Evolutionary conservation across 1,139 yeast genomes (phyloP).

Genomic region (Yamadazyma dendronema): DNA sequence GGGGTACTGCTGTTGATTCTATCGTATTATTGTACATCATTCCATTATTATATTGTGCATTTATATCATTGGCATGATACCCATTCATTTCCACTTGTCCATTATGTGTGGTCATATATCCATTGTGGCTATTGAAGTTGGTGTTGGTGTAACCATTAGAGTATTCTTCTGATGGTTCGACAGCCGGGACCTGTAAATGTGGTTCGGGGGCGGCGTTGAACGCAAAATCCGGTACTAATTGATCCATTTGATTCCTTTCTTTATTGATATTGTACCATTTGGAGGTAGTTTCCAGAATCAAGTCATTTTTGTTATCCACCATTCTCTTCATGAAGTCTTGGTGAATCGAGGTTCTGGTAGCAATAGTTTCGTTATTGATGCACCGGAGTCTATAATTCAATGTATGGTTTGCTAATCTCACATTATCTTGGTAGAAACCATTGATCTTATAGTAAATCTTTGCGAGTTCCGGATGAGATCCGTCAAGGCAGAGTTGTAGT

Average conservation of each 20-base stretch:
- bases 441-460: slow-evolving; percentile 69
- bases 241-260: slow-evolving; percentile 84
- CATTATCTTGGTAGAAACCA: slow-evolving; percentile 64
- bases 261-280: slow-evolving; percentile 91
- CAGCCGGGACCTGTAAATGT: not conserved
- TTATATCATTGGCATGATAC: slow-evolving; percentile 6
- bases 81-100: no score
- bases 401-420: slow-evolving; percentile 64
- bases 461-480: slow-evolving; percentile 84
- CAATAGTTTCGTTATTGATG: slow-evolving; percentile 77
- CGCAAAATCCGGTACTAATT: slow-evolving; percentile 50
- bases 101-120: not conserved
- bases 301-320: slow-evolving; percentile 63
- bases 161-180: not conserved
- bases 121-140: not conserved
- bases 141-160: not conserved
- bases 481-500: slow-evolving; percentile 80
- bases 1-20: not conserved
- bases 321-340: slow-evolving; percentile 75
- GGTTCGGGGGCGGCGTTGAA: slow-evolving; percentile 34
- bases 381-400: slow-evolving; percentile 73
- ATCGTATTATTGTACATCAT: slow-evolving; percentile 7
- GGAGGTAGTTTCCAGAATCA: slow-evolving; percentile 75
- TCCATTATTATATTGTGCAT: slow-evolving; percentile 9
- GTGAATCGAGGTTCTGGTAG: slow-evolving; percentile 76